Conservation (phyloP, 2,329 filamentous ascomycete genomes). For the Pyrenophora tritici-repentis region DNA sequence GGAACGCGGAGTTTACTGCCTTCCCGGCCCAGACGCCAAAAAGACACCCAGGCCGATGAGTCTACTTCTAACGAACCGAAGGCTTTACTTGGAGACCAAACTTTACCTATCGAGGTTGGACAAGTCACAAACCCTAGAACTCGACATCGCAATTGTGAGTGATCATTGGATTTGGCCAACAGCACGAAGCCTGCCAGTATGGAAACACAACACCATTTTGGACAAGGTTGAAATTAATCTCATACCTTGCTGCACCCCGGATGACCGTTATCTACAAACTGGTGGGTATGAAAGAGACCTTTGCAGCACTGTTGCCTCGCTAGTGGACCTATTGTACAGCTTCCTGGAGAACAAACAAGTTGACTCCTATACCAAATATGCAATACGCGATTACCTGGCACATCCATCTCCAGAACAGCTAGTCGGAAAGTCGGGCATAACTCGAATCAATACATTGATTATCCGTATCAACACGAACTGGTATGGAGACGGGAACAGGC, state of each 20-base stretch:
- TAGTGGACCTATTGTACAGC: background rate
- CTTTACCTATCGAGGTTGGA: conserved; percentile 9
- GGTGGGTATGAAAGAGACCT: background rate
- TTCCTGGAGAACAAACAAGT: background rate
- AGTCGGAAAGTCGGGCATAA: background rate
- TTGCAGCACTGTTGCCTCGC: background rate
- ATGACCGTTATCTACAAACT: conserved; percentile 1
- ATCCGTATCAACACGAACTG: conserved; percentile 13
- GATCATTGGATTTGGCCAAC: conserved; percentile 24
- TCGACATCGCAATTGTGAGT: conserved; percentile 20
- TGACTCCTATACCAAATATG: background rate
- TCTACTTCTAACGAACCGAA: conserved; percentile 8
- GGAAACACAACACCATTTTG: background rate
- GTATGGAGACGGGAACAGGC: conserved; percentile 7
- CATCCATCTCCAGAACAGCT: background rate
- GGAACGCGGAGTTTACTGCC: background rate
- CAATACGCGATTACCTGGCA: background rate
- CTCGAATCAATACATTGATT: conserved; percentile 3
- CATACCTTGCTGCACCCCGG: conserved; percentile 13
- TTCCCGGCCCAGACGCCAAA: background rate
- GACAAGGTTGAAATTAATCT: conserved; percentile 15
- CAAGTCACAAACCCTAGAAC: conserved; percentile 2
- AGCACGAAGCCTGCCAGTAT: conserved; percentile 13
- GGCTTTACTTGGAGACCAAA: conserved; percentile 10
- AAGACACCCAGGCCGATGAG: background rate